These are phyloP conservation scores for Plenodomus tracheiphilus DNA, from an alignment of 2,329 filamentous ascomycete genomes.

Conservation along the genomic window DNA sequence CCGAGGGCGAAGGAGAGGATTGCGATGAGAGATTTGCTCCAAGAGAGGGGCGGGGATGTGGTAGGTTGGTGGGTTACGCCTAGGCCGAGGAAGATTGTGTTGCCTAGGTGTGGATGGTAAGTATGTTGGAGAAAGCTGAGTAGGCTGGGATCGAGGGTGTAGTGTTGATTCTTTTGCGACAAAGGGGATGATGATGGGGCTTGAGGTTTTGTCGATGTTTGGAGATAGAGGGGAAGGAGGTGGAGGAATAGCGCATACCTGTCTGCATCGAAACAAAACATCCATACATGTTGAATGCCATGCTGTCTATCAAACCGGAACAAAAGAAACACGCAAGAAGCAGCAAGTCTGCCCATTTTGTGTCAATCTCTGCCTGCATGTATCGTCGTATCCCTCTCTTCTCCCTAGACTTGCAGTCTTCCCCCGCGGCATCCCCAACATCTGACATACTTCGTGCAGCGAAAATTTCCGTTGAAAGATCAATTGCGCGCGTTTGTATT, in stretches of 20 bases:
- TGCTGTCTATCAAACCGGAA: constrained; percentile 53
- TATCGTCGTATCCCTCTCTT: constrained; percentile 5
- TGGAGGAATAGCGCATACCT: constrained; percentile 37
- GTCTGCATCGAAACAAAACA: constrained; percentile 60
- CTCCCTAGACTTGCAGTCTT: too few species aligned
- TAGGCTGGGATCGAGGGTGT: too few species aligned
- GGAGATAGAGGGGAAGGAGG: background rate
- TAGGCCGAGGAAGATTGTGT: constrained; percentile 66
- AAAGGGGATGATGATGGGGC: too few species aligned
- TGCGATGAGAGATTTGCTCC: constrained; percentile 26
- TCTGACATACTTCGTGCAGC: too few species aligned
- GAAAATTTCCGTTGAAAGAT: too few species aligned
- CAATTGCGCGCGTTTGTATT: too few species aligned
- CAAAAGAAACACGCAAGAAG: constrained; percentile 46
- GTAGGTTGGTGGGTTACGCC: constrained; percentile 58
- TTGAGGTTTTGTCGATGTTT: too few species aligned
- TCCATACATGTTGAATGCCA: constrained; percentile 53
- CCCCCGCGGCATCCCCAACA: too few species aligned
- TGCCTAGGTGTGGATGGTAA: constrained; percentile 46
- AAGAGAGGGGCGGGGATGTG: constrained; percentile 45
- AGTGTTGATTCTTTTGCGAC: too few species aligned
- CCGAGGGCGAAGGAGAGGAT: constrained; percentile 58
- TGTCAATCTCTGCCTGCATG: constrained; percentile 13
- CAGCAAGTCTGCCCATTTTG: constrained; percentile 14
- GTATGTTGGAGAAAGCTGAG: background rate